These are phyloP conservation scores for Thymus mandschuricus DNA, from an alignment of 257 asterid genomes.

Conservation along the genomic window DNA sequence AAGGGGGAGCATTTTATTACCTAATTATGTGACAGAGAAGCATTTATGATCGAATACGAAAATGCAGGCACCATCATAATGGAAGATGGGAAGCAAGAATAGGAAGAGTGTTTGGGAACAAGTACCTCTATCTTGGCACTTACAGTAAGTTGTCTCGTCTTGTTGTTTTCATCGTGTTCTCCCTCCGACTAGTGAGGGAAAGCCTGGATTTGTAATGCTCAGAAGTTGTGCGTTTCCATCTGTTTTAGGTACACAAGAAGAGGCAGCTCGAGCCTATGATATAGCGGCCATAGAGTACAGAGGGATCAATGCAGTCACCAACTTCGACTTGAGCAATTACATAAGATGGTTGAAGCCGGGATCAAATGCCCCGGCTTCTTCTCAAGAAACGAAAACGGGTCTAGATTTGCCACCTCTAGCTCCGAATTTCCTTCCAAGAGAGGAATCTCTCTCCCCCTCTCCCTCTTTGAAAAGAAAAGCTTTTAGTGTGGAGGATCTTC, in stretches of 20 bases:
- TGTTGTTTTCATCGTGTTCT: background rate
- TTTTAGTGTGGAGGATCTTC: conserved; percentile 37
- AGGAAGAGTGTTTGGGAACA: conserved; percentile 65
- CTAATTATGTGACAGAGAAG: background rate
- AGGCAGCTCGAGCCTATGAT: conserved; percentile 73
- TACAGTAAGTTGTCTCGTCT: conserved; percentile 45
- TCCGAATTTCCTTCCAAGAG: conserved; percentile 28
- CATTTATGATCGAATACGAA: background rate
- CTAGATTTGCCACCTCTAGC: conserved; percentile 27
- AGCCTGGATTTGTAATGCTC: background rate
- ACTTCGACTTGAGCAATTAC: conserved; percentile 62
- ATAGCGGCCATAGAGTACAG: conserved; percentile 69
- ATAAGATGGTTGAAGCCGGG: conserved; percentile 59
- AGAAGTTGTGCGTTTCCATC: background rate
- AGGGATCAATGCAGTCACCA: conserved; percentile 62
- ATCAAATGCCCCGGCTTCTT: conserved; percentile 25
- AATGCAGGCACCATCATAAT: conserved; percentile 65
- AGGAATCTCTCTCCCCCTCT: conserved; percentile 37
- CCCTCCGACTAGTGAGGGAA: background rate
- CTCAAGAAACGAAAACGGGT: conserved; percentile 38
- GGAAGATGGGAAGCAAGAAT: conserved; percentile 80
- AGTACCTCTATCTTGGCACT: conserved; percentile 71
- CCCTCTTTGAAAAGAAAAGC: conserved; percentile 41
- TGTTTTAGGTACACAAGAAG: conserved; percentile 59
- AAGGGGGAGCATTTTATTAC: background rate